A percentile compares a stretch with the other conserved stretches of the same genome.
phyloP scores from a whole-genome alignment of 805 yeast species.

The Yarrowia hollandica region DNA sequence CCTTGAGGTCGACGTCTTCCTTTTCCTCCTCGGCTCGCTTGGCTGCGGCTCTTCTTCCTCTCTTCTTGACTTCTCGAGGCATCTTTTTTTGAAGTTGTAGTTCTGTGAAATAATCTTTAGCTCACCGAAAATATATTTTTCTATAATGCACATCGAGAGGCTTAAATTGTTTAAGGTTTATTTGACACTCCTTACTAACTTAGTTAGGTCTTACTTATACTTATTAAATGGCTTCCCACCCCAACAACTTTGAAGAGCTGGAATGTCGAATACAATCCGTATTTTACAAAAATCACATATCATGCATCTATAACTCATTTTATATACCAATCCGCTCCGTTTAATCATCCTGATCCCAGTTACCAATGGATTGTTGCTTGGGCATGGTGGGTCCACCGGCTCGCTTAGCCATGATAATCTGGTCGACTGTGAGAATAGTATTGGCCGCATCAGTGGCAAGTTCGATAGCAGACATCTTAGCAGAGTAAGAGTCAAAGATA shows the following conservation, averaged over 20 bases:
- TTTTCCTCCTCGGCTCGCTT: slow-evolving; percentile 26
- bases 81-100: neutral
- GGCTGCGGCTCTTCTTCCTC: slow-evolving; percentile 30
- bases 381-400: slow-evolving; percentile 98
- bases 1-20: slow-evolving; percentile 6
- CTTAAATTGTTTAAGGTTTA: no score
- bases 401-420: slow-evolving; percentile 97
- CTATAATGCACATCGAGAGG: neutral
- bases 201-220: no score
- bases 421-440: slow-evolving; percentile 89
- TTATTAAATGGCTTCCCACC: no score
- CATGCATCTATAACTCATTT: slow-evolving; percentile 28
- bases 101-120: slow-evolving; percentile 6
- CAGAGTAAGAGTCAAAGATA: slow-evolving; percentile 74
- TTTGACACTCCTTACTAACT: neutral
- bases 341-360: slow-evolving; percentile 93
- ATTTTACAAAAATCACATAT: neutral
- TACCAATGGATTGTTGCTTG: slow-evolving; percentile 80
- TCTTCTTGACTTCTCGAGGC: slow-evolving; percentile 28
- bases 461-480: slow-evolving; percentile 83
- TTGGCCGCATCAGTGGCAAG: slow-evolving; percentile 95
- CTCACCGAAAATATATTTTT: slow-evolving; percentile 12
- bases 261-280: no score
- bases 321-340: slow-evolving; percentile 11
- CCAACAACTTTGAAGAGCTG: no score